These are phyloP conservation scores for Colletotrichum sp. DNA, from an alignment of 2,329 filamentous ascomycete species.

Conservation along the genomic window DNA sequence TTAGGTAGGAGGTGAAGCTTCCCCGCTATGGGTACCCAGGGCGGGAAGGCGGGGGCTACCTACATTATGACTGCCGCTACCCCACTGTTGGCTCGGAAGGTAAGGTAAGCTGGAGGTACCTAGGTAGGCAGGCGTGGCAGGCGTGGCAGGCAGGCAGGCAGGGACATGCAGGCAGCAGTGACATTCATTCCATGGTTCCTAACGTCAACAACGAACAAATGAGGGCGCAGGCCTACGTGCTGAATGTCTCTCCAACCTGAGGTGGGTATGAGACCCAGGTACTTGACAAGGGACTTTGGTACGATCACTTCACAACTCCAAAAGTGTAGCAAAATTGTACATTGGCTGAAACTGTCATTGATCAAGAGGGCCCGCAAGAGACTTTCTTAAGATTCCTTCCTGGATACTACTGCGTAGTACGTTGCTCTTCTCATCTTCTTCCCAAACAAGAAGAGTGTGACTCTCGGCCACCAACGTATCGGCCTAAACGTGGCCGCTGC, in stretches of 20 bases:
- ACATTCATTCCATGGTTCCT: not conserved
- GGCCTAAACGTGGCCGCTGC: not conserved
- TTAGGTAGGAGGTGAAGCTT: not conserved
- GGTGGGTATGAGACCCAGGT: not conserved
- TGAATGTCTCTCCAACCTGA: not conserved
- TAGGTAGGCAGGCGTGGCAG: not conserved
- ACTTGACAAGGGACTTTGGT: not conserved
- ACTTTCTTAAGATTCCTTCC: not conserved
- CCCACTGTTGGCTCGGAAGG: not conserved
- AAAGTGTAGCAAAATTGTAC: not conserved
- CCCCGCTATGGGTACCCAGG: not conserved
- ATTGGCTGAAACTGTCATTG: not conserved
- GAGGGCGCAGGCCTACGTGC: not conserved
- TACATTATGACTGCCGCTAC: not conserved
- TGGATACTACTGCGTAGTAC: not conserved
- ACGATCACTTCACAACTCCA: not conserved
- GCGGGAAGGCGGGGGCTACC: not conserved
- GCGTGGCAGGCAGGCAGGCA: not conserved
- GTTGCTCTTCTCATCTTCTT: not conserved
- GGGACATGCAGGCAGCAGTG: not conserved
- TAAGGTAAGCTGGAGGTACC: not conserved
- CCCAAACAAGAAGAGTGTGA: not conserved
- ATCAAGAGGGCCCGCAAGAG: not conserved
- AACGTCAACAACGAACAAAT: not conserved
- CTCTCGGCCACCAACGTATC: not conserved